A percentile compares a stretch with the other conserved stretches of the same genome.
These are phyloP conservation scores for Ceratobasidium theobromae DNA, from an alignment of 1,284 basidiomycete species.

Conservation along the genomic window DNA sequence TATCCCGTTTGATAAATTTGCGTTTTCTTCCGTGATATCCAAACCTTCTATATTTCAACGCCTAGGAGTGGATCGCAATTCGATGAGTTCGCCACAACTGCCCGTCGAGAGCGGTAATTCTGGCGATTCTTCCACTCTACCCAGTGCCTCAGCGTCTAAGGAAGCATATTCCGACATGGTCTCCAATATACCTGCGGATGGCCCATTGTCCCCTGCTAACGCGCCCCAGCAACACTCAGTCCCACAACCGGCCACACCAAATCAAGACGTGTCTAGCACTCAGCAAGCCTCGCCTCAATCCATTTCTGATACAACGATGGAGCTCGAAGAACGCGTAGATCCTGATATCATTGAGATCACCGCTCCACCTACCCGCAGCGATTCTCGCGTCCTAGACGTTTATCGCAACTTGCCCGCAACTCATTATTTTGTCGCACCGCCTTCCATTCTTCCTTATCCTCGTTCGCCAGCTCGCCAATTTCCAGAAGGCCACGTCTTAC, in stretches of 20 bases:
- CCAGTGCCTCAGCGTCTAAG: neutral
- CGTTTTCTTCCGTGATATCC: neutral
- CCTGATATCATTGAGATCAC: neutral
- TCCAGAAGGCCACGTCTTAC: neutral
- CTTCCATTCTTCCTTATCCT: conserved; percentile 2
- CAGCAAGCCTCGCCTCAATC: no score
- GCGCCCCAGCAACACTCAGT: no score
- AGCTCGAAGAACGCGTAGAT: neutral
- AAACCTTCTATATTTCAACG: neutral
- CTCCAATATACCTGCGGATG: no score
- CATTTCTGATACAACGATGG: neutral
- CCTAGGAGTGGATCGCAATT: neutral
- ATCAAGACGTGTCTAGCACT: no score
- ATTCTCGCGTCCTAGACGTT: neutral
- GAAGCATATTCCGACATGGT: no score
- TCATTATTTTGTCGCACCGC: conserved; percentile 16
- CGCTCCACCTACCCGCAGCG: neutral
- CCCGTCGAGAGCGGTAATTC: neutral
- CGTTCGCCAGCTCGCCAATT: conserved; percentile 6
- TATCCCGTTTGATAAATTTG: neutral
- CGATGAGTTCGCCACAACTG: no score
- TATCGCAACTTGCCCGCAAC: neutral
- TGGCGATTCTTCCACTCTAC: neutral
- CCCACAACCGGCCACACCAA: no score
- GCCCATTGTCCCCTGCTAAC: neutral